Conservation (phyloP, 768 basidiomycete genomes). For the Cystofilobasidium macerans region DNA sequence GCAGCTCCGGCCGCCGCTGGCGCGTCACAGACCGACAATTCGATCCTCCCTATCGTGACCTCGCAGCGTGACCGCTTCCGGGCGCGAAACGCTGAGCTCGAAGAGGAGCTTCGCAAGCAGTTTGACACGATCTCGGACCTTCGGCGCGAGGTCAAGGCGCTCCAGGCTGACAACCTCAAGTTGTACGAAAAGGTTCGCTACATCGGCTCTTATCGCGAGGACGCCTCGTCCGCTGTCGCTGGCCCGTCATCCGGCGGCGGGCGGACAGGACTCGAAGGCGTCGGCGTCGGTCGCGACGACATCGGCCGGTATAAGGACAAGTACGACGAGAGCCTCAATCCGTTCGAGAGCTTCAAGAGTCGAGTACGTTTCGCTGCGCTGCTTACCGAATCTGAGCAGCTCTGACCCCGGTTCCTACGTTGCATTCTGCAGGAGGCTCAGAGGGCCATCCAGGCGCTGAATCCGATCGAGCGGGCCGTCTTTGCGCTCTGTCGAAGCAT, state of each 20-base stretch:
- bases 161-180: slow-evolving; percentile 93
- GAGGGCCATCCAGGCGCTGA: slow-evolving; percentile 80
- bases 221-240: slow-evolving; percentile 31
- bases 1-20: not conserved
- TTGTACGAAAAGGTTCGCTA: slow-evolving; percentile 98
- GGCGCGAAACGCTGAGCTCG: slow-evolving; percentile 43
- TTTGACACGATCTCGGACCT: slow-evolving; percentile 88
- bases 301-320: slow-evolving; percentile 79
- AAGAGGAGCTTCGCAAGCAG: slow-evolving; percentile 83
- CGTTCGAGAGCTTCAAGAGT: slow-evolving; percentile 93
- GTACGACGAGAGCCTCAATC: slow-evolving; percentile 96
- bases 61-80: slow-evolving; percentile 96
- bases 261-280: not conserved
- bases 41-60: slow-evolving; percentile 96
- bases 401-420: no score
- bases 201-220: slow-evolving; percentile 91
- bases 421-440: slow-evolving; percentile 63
- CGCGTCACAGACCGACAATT: slow-evolving; percentile 55
- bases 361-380: slow-evolving; percentile 61
- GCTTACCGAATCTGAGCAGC: no score
- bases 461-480: slow-evolving; percentile 80
- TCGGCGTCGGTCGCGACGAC: slow-evolving; percentile 44
- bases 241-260: not conserved
- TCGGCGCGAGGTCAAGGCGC: slow-evolving; percentile 77
- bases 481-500: slow-evolving; percentile 73